Evolutionary conservation across 2,329 filamentous ascomycete species (phyloP).

Genomic region (Apiospora marii): DNA sequence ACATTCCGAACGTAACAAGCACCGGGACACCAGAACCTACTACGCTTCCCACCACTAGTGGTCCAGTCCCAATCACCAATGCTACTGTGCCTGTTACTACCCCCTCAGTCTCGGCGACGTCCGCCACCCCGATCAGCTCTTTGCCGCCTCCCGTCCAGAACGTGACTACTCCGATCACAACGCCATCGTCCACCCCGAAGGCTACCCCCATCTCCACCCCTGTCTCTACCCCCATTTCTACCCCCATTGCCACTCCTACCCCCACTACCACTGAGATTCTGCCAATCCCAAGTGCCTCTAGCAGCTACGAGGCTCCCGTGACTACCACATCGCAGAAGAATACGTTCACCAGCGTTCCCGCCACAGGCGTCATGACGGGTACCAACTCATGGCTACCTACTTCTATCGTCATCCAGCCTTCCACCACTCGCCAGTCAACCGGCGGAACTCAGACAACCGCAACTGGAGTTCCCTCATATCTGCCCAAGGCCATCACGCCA

Average conservation of each 20-base stretch:
- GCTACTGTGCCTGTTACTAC: neutral
- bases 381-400: constrained; percentile 62
- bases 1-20: neutral
- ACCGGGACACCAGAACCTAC: neutral
- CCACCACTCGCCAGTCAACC: constrained; percentile 52
- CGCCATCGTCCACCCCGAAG: neutral
- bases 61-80: constrained; percentile 10
- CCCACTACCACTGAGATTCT: neutral
- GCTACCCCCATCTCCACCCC: neutral
- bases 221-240: neutral
- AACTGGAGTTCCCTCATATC: constrained; percentile 66
- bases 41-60: neutral
- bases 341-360: constrained; percentile 48
- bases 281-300: neutral
- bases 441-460: constrained; percentile 51
- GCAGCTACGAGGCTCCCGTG: neutral
- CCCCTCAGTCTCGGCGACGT: neutral
- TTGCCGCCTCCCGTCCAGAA: neutral
- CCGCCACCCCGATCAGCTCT: neutral
- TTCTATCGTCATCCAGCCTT: constrained; percentile 65
- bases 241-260: neutral
- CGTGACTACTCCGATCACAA: neutral
- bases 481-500: constrained; percentile 81
- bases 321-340: constrained; percentile 30
- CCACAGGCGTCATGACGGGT: constrained; percentile 53